Percentiles rank a stretch among this genome's conserved stretches.
phyloP scores from a whole-genome alignment of 1,284 basidiomycete genomes.

The Sanghuangporus weigelae region DNA sequence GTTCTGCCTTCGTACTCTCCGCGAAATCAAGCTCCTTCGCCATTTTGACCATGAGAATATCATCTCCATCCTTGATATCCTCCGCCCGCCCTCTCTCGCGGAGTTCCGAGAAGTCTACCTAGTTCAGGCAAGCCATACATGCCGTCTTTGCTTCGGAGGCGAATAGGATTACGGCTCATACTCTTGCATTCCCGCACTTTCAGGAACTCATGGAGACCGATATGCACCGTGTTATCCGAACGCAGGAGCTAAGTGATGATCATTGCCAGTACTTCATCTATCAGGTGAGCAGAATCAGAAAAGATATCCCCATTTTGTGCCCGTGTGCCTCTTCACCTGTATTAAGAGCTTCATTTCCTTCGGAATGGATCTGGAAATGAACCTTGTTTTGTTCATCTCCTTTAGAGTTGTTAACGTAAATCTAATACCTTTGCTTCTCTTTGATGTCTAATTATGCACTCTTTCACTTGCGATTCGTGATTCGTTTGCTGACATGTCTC shows the following conservation, averaged over 20 bases:
- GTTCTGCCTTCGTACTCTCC: slow-evolving; percentile 83
- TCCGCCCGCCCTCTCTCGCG: slow-evolving; percentile 54
- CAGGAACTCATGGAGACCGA: slow-evolving; percentile 92
- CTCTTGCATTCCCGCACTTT: slow-evolving; percentile 30
- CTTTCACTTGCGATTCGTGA: background rate
- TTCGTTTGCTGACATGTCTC: background rate
- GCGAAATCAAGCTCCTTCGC: slow-evolving; percentile 82
- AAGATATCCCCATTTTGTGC: slow-evolving; percentile 14
- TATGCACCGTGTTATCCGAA: slow-evolving; percentile 82
- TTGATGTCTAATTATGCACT: background rate
- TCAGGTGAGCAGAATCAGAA: slow-evolving; percentile 48
- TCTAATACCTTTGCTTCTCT: background rate
- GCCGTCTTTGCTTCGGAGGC: background rate
- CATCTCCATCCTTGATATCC: slow-evolving; percentile 81
- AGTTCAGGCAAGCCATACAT: slow-evolving; percentile 39
- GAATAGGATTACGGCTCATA: background rate
- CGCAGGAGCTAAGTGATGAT: slow-evolving; percentile 81
- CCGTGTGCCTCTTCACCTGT: background rate
- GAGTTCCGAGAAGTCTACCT: slow-evolving; percentile 79
- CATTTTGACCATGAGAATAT: slow-evolving; percentile 80
- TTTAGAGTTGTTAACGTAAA: background rate
- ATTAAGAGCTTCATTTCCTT: background rate
- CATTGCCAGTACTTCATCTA: slow-evolving; percentile 96
- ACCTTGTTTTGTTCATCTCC: background rate
- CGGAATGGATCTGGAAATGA: background rate